Conservation (phyloP, 2,329 filamentous ascomycete genomes). For the Aspergillus jensenii region DNA sequence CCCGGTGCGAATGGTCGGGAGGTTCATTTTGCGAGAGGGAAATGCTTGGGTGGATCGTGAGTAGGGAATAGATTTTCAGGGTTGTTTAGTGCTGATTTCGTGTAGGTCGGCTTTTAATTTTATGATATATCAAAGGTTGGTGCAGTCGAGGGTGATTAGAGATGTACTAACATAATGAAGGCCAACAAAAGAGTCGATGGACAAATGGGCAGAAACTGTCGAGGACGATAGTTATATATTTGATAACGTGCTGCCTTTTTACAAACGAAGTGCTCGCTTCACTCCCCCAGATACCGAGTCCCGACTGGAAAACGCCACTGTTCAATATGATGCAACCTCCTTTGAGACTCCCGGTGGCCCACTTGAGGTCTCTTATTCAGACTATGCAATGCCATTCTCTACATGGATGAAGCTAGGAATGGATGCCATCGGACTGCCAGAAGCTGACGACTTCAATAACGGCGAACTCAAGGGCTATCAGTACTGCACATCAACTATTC, state of each 20-base stretch:
- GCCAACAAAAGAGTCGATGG: conserved; percentile 16
- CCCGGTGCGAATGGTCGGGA: conserved; percentile 23
- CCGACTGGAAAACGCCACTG: conserved; percentile 17
- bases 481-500: conserved; percentile 37
- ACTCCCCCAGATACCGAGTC: conserved; percentile 19
- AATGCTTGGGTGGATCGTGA: not conserved
- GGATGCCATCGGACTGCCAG: conserved; percentile 42
- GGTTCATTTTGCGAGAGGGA: conserved; percentile 27
- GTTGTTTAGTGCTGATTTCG: not conserved
- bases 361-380: conserved; percentile 42
- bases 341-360: conserved; percentile 30
- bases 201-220: conserved; percentile 24
- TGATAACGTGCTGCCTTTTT: conserved; percentile 26
- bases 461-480: conserved; percentile 44
- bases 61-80: not conserved
- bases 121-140: not conserved
- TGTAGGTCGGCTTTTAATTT: not conserved
- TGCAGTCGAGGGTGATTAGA: not conserved
- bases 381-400: conserved; percentile 41
- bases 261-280: conserved; percentile 27
- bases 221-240: conserved; percentile 27
- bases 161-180: not conserved
- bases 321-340: conserved; percentile 17
- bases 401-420: conserved; percentile 43
- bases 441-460: conserved; percentile 39